Evolutionary conservation across 148 eudicot genomes (phyloP).

Genomic region (Silene uniflora): DNA sequence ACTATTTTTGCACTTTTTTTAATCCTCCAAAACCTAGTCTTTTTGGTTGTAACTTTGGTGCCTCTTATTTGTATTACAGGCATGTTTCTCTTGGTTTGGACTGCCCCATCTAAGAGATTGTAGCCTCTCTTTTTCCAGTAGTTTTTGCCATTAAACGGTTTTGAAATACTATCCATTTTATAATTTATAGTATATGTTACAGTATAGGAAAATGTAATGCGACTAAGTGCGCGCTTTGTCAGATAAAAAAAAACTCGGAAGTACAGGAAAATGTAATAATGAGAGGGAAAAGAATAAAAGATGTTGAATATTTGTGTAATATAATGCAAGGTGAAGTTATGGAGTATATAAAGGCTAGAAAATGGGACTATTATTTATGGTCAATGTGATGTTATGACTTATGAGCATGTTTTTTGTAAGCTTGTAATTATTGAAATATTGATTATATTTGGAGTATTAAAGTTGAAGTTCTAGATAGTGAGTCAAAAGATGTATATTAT

Average conservation of each 20-base stretch:
- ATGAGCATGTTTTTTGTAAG: neutral
- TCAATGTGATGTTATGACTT: neutral
- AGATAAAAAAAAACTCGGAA: too few species aligned
- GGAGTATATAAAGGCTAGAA: neutral
- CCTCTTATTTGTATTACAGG: slow-evolving; percentile 1
- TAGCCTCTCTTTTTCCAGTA: slow-evolving; percentile 44
- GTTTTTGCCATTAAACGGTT: slow-evolving; percentile 34
- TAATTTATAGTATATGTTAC: neutral
- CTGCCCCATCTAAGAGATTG: slow-evolving; percentile 31
- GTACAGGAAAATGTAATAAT: neutral
- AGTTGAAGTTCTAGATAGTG: neutral
- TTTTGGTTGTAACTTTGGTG: neutral
- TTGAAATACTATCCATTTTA: slow-evolving; percentile 32
- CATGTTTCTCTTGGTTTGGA: slow-evolving; percentile 18
- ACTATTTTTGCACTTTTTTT: neutral
- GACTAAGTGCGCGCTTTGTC: too few species aligned
- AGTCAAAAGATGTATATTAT: neutral
- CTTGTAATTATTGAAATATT: neutral
- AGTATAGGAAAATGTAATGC: neutral
- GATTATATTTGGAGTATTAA: neutral
- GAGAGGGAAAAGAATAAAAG: neutral
- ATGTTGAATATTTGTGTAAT: neutral
- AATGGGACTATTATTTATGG: neutral
- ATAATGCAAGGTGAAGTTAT: neutral
- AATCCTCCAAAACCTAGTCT: slow-evolving; percentile 2